Percentiles rank a stretch among this genome's conserved stretches.
Evolutionary conservation across 352 stramenopile species (phyloP).

Genomic region (Phytophthora boehmeriae): DNA sequence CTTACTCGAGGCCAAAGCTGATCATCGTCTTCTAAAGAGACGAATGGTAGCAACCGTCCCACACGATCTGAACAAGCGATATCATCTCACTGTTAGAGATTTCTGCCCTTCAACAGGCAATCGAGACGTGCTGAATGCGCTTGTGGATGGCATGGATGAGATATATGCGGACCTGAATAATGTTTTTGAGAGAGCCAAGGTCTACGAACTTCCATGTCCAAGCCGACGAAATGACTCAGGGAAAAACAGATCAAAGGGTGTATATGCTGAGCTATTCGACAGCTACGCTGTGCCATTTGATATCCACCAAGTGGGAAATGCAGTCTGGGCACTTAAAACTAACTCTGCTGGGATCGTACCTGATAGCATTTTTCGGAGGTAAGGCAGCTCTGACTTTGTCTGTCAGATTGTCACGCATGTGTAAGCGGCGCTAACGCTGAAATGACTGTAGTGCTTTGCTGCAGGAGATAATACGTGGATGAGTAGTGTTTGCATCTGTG

Average conservation of each 20-base stretch:
- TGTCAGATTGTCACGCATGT: neutral
- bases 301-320: neutral
- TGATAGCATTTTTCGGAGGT: constrained; percentile 1
- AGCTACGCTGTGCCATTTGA: neutral
- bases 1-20: neutral
- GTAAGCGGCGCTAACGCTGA: neutral
- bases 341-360: neutral
- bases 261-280: neutral
- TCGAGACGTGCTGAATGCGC: neutral
- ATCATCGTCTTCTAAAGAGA: neutral
- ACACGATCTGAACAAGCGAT: neutral
- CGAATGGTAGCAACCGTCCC: neutral
- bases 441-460: neutral
- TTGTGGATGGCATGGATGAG: neutral
- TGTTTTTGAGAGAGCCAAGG: neutral
- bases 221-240: neutral
- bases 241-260: neutral
- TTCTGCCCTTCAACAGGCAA: neutral
- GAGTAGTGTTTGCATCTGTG: neutral
- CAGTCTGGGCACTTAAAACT: neutral
- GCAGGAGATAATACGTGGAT: neutral
- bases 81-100: neutral
- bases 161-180: neutral
- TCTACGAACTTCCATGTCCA: neutral
- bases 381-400: neutral